A percentile compares a stretch with the other conserved stretches of the same genome.
phyloP scores from a whole-genome alignment of 306 rosid species.

The Vigna reflexopilosa region DNA sequence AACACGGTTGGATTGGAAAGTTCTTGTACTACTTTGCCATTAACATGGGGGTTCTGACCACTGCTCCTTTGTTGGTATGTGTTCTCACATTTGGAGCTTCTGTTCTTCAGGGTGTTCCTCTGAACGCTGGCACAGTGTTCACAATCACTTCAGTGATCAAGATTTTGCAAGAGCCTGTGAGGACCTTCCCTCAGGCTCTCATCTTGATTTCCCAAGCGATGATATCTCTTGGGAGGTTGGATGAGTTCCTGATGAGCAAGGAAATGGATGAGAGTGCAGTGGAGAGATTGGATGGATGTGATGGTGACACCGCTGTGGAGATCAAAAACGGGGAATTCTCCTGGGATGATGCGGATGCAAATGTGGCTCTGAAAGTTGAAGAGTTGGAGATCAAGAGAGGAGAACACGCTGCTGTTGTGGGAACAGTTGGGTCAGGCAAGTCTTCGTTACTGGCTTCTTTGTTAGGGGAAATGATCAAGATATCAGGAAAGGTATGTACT shows the following conservation, averaged over 20 bases:
- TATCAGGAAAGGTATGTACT: conserved; percentile 77
- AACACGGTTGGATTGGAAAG: conserved; percentile 78
- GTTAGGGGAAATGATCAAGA: conserved; percentile 88
- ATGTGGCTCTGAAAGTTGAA: conserved; percentile 52
- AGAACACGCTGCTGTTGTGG: conserved; percentile 77
- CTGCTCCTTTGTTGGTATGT: conserved; percentile 61
- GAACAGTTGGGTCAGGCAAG: conserved; percentile 89
- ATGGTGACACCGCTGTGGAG: conserved; percentile 58
- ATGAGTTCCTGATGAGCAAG: conserved; percentile 65
- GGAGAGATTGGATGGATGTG: conserved; percentile 57
- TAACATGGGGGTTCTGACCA: conserved; percentile 57
- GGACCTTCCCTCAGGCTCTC: conserved; percentile 83
- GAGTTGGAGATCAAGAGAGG: conserved; percentile 66
- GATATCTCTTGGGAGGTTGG: conserved; percentile 79
- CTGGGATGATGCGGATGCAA: conserved; percentile 77
- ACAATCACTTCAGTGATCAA: conserved; percentile 75
- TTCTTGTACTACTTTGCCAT: conserved; percentile 70
- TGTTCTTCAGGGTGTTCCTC: conserved; percentile 56
- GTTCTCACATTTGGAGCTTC: conserved; percentile 77
- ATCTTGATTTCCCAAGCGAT: conserved; percentile 76
- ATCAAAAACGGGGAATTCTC: conserved; percentile 60
- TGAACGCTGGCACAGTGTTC: conserved; percentile 75
- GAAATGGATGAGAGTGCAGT: conserved; percentile 68
- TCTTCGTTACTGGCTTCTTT: conserved; percentile 81
- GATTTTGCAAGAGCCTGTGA: conserved; percentile 82